Conservation (phyloP, 2,329 filamentous ascomycete species). For the Fusarium lyarnte region DNA sequence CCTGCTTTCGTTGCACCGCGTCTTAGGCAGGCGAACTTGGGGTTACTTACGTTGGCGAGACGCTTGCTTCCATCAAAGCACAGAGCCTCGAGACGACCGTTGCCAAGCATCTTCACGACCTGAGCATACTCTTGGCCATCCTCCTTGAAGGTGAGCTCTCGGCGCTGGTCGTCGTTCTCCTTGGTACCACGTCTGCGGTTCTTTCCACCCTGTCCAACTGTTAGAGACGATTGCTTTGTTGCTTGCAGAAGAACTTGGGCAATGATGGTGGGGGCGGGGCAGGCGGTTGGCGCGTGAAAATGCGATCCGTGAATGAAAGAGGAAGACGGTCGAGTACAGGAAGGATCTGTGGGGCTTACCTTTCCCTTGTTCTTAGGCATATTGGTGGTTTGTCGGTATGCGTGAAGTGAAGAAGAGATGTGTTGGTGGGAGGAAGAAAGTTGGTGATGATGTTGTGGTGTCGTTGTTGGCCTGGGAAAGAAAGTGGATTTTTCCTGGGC, state of each 20-base stretch:
- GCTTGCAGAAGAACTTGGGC: slow-evolving; percentile 21
- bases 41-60: slow-evolving; percentile 52
- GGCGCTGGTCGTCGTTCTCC: slow-evolving; percentile 99
- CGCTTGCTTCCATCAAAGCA: slow-evolving; percentile 85
- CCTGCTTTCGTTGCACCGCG: background rate
- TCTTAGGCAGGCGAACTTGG: background rate
- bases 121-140: slow-evolving; percentile 79
- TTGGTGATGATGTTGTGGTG: slow-evolving; percentile 40
- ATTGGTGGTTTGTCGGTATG: slow-evolving; percentile 47
- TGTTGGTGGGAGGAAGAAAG: slow-evolving; percentile 19
- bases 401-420: slow-evolving; percentile 7
- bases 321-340: background rate
- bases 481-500: slow-evolving; percentile 41
- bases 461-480: slow-evolving; percentile 37
- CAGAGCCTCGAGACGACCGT: slow-evolving; percentile 89
- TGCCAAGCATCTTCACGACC: slow-evolving; percentile 89
- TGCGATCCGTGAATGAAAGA: background rate
- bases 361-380: slow-evolving; percentile 99
- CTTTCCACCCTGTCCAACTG: slow-evolving; percentile 82
- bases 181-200: slow-evolving; percentile 99
- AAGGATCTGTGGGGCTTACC: slow-evolving; percentile 60
- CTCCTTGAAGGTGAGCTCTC: slow-evolving; percentile 98
- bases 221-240: slow-evolving; percentile 31
- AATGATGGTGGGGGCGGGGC: slow-evolving; percentile 46
- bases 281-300: slow-evolving; percentile 27